Percentiles rank a stretch among this genome's conserved stretches.
These are phyloP conservation scores for Metschnikowia gelsemii DNA, from an alignment of 805 yeast genomes.

Conservation along the genomic window DNA sequence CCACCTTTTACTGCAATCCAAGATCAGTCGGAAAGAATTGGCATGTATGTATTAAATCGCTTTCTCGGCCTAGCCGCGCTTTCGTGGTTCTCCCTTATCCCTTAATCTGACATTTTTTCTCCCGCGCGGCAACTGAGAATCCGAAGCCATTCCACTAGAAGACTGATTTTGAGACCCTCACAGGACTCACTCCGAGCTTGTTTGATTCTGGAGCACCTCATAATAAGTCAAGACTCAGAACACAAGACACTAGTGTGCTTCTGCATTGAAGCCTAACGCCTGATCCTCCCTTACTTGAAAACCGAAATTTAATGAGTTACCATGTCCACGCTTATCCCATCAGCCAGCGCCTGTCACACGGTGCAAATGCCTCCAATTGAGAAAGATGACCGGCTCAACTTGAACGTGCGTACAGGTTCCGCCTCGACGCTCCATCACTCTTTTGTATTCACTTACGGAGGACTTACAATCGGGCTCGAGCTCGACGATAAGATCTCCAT, in stretches of 20 bases:
- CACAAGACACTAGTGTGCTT: not conserved
- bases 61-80: too few relatives aligned
- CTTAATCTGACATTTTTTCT: too few relatives aligned
- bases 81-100: too few relatives aligned
- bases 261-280: not conserved
- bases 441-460: constrained; percentile 65
- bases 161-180: too few relatives aligned
- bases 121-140: too few relatives aligned
- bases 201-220: not conserved
- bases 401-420: constrained; percentile 69
- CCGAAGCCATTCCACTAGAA: too few relatives aligned
- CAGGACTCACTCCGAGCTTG: not conserved
- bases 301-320: not conserved
- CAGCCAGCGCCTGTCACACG: constrained; percentile 59
- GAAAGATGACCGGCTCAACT: constrained; percentile 52
- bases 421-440: constrained; percentile 59
- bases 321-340: constrained; percentile 66
- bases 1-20: too few relatives aligned
- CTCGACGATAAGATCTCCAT: constrained; percentile 39
- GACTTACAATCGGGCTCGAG: constrained; percentile 58
- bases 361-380: constrained; percentile 54
- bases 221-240: not conserved
- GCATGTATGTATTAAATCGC: too few relatives aligned
- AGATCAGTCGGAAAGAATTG: too few relatives aligned
- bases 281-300: not conserved